Percentiles rank a stretch among this genome's conserved stretches.
These are phyloP conservation scores for Aspergillus pseudonomiae DNA, from an alignment of 2,329 filamentous ascomycete species.

Conservation along the genomic window DNA sequence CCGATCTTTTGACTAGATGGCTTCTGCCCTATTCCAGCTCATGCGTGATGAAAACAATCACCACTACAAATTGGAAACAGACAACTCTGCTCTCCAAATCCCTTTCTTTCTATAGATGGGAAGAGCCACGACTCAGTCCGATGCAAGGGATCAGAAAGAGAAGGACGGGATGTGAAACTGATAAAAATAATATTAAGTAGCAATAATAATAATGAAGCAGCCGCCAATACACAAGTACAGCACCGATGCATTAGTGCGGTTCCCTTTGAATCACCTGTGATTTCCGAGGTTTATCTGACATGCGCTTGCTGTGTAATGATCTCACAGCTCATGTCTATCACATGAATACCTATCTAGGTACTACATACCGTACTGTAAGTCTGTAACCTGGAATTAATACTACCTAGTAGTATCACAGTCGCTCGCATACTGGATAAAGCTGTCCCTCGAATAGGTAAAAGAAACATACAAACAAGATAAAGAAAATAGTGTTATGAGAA, in stretches of 20 bases:
- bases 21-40: neutral
- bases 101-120: neutral
- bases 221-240: neutral
- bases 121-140: no score
- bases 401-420: neutral
- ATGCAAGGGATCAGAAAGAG: neutral
- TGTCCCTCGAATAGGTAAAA: neutral
- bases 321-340: neutral
- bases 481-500: neutral
- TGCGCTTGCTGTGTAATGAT: neutral
- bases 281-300: neutral
- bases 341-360: neutral
- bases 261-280: neutral
- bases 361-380: neutral
- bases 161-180: neutral
- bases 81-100: neutral
- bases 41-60: neutral
- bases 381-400: no score
- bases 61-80: neutral
- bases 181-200: neutral
- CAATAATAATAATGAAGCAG: neutral
- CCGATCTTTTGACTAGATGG: constrained; percentile 11
- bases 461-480: neutral
- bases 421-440: neutral
- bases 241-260: neutral